Conservation (phyloP, 306 rosid genomes). For the Oxytropis ochrocephala region DNA sequence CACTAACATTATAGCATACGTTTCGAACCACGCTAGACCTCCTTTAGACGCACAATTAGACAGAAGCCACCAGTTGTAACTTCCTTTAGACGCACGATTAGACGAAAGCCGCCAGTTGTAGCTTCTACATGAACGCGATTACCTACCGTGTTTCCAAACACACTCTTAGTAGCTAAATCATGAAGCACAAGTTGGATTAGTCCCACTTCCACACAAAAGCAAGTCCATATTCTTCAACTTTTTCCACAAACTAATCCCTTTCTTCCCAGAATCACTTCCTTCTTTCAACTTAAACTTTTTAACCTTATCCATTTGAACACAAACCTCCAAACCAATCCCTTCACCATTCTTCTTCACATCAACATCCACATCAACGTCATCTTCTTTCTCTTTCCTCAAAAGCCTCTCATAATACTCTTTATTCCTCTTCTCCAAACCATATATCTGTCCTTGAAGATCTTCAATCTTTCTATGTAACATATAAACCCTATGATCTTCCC, state of each 20-base stretch:
- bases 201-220: slow-evolving; percentile 81
- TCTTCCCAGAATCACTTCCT: slow-evolving; percentile 19
- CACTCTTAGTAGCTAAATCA: neutral
- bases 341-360: neutral
- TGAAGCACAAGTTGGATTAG: slow-evolving; percentile 34
- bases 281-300: slow-evolving; percentile 36
- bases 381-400: slow-evolving; percentile 27
- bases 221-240: slow-evolving; percentile 72
- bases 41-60: no score
- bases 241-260: slow-evolving; percentile 41
- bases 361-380: neutral
- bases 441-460: slow-evolving; percentile 79
- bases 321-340: slow-evolving; percentile 43
- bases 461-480: slow-evolving; percentile 69
- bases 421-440: slow-evolving; percentile 85
- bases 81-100: no score
- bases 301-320: slow-evolving; percentile 49
- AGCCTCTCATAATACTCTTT: slow-evolving; percentile 70
- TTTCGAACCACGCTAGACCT: neutral
- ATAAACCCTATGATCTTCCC: slow-evolving; percentile 79
- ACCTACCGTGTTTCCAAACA: no score
- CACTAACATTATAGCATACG: neutral
- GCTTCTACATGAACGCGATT: no score
- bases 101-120: no score
- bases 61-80: no score